Evolutionary conservation across 176 grass and related monocot species (phyloP), one percentile per base, ranked within the genome.

Genomic region (Cocos nucifera): DNA sequence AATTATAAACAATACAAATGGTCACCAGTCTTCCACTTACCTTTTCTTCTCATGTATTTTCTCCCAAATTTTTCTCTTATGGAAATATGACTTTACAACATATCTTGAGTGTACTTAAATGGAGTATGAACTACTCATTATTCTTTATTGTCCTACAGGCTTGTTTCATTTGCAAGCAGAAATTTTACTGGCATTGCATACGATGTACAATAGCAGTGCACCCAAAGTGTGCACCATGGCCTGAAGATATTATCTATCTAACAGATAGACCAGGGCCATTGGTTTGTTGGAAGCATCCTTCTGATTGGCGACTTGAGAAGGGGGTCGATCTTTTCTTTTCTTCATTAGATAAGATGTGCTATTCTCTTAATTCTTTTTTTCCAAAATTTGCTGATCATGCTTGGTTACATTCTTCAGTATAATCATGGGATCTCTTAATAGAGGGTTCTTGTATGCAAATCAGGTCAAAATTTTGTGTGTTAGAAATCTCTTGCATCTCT

Each of bases 261-360:
- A 60, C 49, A 71, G 59, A 60, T 59, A 22, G 18, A 60, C 56
- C 56, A 51, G 57, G 56, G 18, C 56, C 24, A 71, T 56, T 56
- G 12, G 22, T 71, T 71, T 71, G 69, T 20, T 71, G 69, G 69
- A 71, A 49, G 23, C 69, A 71, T 71, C 19, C 69, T 30, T 16
- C 24, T 71, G 69, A 71, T 52, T 71, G 69, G 69, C 69, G 24
- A 8, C 56, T 50, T 60, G 69, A 59, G 35, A 71, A 51, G 57
- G 57, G 61, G 69, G 69, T 71, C 69, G 22, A 71, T 71, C 57
- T 71, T 48, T 60, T 71, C 69, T 71, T 71, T 71, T 20, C 69
- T 61, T 52, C 23, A 71, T 15, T 23, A 51, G 54, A 52, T 6
- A 22, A 61, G 57, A 71, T 58, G 57, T 51, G 44, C 69, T 26